These are phyloP conservation scores for Amanita subjunquillea DNA, from an alignment of 768 basidiomycete species.

Conservation along the genomic window DNA sequence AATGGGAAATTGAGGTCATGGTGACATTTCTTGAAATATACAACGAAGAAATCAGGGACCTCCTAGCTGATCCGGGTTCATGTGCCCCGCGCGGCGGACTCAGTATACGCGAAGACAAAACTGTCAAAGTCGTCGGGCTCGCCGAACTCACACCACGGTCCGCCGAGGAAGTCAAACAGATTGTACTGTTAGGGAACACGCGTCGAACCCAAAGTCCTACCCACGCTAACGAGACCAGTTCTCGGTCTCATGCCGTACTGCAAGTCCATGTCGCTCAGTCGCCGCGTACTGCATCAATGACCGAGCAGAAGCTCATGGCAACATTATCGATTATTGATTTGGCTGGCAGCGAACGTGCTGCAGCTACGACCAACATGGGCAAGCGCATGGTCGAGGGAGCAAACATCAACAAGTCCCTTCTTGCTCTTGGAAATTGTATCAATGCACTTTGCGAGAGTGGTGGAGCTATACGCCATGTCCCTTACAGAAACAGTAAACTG, in stretches of 20 bases:
- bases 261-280: conserved; percentile 90
- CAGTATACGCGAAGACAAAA: conserved; percentile 89
- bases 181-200: conserved; percentile 82
- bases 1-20: conserved; percentile 78
- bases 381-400: conserved; percentile 98
- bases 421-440: conserved; percentile 96
- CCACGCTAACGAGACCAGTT: conserved; percentile 93
- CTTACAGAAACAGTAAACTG: conserved; percentile 97
- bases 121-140: conserved; percentile 82
- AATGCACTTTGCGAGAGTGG: conserved; percentile 96
- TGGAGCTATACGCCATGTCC: conserved; percentile 79
- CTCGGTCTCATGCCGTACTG: conserved; percentile 94
- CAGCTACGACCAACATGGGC: conserved; percentile 95
- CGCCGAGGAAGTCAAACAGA: conserved; percentile 90
- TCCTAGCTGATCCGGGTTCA: conserved; percentile 68
- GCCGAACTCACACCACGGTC: conserved; percentile 70
- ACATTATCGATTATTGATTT: conserved; percentile 97
- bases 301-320: conserved; percentile 75
- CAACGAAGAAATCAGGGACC: conserved; percentile 96
- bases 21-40: conserved; percentile 98
- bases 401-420: conserved; percentile 97
- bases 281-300: conserved; percentile 75
- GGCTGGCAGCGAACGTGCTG: conserved; percentile 94
- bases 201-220: conserved; percentile 90
- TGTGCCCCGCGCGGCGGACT: conserved; percentile 70